These are phyloP conservation scores for Cryptosporidium canis DNA, from an alignment of 169 alveolate genomes.

Conservation along the genomic window DNA sequence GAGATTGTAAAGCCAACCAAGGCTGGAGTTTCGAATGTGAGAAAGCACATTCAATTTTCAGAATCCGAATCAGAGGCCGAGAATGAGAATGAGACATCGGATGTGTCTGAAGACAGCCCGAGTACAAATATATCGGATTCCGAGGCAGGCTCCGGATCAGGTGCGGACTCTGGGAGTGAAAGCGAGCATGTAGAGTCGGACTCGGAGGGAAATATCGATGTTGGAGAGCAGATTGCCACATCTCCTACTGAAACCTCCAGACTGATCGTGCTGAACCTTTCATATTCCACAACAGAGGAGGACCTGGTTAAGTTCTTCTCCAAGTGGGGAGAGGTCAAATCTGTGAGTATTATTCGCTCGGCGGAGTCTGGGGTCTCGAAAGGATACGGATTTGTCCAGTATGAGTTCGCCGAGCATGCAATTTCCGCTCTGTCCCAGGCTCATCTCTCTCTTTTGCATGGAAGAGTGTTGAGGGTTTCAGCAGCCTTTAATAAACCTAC, in stretches of 20 bases:
- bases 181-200: no score
- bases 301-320: constrained; percentile 81
- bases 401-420: constrained; percentile 82
- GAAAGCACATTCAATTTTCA: constrained; percentile 72
- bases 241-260: constrained; percentile 79
- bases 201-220: constrained; percentile 52
- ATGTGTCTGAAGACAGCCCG: constrained; percentile 68
- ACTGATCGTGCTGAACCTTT: constrained; percentile 87
- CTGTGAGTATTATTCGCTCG: constrained; percentile 71
- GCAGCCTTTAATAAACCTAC: constrained; percentile 73
- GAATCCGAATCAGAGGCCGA: constrained; percentile 24
- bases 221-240: constrained; percentile 24
- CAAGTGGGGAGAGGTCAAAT: constrained; percentile 73
- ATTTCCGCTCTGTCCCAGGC: constrained; percentile 77
- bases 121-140: constrained; percentile 74
- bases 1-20: constrained; percentile 63
- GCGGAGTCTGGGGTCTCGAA: constrained; percentile 72
- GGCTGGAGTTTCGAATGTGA: constrained; percentile 53
- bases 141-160: constrained; percentile 70
- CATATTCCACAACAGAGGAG: constrained; percentile 88
- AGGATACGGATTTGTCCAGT: constrained; percentile 84
- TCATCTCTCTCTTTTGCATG: constrained; percentile 78
- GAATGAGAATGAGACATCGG: constrained; percentile 72
- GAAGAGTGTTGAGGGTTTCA: constrained; percentile 76
- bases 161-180: constrained; percentile 45